Percentiles rank a stretch among this genome's conserved stretches.
phyloP scores from a whole-genome alignment of 495 filamentous ascomycete species.

The Xylaria longipes region DNA sequence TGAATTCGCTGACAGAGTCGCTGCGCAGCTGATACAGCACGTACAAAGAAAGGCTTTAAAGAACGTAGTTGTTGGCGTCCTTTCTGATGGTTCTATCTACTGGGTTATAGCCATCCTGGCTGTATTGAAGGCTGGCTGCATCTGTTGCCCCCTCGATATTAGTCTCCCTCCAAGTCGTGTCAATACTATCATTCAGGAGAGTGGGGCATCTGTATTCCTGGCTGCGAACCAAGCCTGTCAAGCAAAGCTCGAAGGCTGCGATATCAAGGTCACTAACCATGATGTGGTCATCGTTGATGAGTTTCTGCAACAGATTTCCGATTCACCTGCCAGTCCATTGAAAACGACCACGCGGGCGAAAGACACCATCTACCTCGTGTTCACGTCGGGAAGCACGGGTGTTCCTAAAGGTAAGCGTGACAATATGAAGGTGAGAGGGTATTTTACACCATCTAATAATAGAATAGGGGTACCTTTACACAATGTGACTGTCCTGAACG shows the following conservation, averaged over 20 bases:
- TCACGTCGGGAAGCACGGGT: background rate
- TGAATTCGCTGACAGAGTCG: background rate
- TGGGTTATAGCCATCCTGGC: conserved; percentile 1
- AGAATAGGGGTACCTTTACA: background rate
- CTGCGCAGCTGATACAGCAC: background rate
- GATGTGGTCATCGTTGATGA: background rate
- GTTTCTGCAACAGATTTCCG: background rate
- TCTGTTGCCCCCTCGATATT: background rate
- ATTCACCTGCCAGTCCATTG: background rate
- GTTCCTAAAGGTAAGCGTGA: background rate
- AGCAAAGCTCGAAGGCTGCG: background rate
- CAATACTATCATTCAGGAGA: background rate
- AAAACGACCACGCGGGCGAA: background rate
- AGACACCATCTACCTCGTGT: background rate
- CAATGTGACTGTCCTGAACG: background rate
- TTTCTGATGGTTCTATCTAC: background rate
- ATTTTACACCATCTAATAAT: background rate
- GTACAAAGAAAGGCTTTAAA: background rate
- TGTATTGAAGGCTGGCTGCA: background rate
- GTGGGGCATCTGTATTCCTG: background rate
- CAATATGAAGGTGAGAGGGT: background rate
- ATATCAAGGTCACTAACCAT: background rate
- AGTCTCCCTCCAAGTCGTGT: background rate
- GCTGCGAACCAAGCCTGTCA: background rate
- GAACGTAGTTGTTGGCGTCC: background rate